Evolutionary conservation across 2,329 filamentous ascomycete species (phyloP).

Genomic region (Pseudogymnoascus verrucosus): DNA sequence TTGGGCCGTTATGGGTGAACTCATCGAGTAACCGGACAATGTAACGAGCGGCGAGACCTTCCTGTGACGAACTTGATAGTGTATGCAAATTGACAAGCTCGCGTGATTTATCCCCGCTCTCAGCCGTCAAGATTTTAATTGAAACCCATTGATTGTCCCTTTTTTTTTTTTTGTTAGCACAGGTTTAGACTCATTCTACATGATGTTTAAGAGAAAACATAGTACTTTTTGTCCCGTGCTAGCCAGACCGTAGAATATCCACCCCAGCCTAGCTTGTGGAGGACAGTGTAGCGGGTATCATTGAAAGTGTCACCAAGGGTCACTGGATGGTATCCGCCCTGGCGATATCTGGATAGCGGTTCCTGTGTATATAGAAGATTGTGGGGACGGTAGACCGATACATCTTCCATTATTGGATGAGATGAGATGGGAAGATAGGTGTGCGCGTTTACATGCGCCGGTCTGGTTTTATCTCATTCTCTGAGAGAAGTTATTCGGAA

Average conservation of each 20-base stretch:
- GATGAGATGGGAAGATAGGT: background rate
- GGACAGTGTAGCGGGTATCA: conserved; percentile 33
- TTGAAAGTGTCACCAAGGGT: conserved; percentile 35
- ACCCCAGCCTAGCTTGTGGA: conserved; percentile 39
- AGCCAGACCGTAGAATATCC: conserved; percentile 40
- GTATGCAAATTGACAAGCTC: background rate
- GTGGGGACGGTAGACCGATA: conserved; percentile 18
- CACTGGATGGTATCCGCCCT: conserved; percentile 35
- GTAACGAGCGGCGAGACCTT: conserved; percentile 19
- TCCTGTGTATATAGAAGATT: conserved; percentile 26
- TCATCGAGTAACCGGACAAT: conserved; percentile 25
- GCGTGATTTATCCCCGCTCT: background rate
- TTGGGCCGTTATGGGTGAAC: conserved; percentile 28
- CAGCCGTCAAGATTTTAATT: conserved; percentile 10
- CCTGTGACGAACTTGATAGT: background rate
- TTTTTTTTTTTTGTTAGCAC: background rate
- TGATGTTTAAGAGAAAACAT: background rate
- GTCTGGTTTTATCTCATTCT: no score
- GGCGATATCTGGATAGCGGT: conserved; percentile 24
- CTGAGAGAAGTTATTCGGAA: no score
- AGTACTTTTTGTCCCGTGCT: conserved; percentile 25
- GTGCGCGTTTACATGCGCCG: no score
- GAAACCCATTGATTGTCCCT: conserved; percentile 8
- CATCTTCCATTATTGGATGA: conserved; percentile 15
- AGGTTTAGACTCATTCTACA: background rate